phyloP scores from a whole-genome alignment of 495 filamentous ascomycete species.

The Aspergillus kassunensis region DNA sequence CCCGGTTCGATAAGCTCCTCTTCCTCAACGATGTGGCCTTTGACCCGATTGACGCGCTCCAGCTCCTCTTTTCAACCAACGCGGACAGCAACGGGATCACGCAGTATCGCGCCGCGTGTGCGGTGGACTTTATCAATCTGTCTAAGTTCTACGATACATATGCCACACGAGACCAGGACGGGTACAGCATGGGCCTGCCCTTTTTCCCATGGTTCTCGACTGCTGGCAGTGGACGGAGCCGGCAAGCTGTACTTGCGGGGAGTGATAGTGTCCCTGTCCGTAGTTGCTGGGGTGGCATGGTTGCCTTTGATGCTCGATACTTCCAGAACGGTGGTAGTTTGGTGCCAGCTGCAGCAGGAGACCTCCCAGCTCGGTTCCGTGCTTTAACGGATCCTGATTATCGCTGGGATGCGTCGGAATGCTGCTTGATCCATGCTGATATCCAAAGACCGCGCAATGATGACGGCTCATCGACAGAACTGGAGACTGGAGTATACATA shows the following conservation, averaged over 20 bases:
- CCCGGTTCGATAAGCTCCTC: constrained; percentile 60
- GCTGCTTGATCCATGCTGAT: constrained; percentile 72
- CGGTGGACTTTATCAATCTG: constrained; percentile 68
- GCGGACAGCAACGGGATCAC: constrained; percentile 48
- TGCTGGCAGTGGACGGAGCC: constrained; percentile 50
- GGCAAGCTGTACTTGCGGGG: constrained; percentile 54
- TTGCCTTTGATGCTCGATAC: constrained; percentile 67
- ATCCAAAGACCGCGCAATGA: constrained; percentile 40
- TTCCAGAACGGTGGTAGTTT: constrained; percentile 35
- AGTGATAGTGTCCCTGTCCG: constrained; percentile 67
- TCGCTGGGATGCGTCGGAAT: constrained; percentile 75
- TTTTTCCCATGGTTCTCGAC: constrained; percentile 71
- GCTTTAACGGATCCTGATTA: constrained; percentile 48
- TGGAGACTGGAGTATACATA: constrained; percentile 58
- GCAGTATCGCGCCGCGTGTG: constrained; percentile 69
- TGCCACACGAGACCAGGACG: constrained; percentile 76
- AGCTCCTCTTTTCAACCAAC: constrained; percentile 75
- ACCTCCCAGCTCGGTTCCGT: constrained; percentile 59
- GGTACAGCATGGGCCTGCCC: constrained; percentile 63
- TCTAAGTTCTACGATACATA: constrained; percentile 82
- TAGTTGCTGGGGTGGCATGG: constrained; percentile 80
- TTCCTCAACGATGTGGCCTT: constrained; percentile 79
- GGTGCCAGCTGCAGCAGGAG: not conserved
- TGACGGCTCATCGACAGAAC: constrained; percentile 26
- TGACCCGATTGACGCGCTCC: constrained; percentile 61